Evolutionary conservation across 1,284 basidiomycete species (phyloP).

Genomic region (Sanghuangporus baumii): DNA sequence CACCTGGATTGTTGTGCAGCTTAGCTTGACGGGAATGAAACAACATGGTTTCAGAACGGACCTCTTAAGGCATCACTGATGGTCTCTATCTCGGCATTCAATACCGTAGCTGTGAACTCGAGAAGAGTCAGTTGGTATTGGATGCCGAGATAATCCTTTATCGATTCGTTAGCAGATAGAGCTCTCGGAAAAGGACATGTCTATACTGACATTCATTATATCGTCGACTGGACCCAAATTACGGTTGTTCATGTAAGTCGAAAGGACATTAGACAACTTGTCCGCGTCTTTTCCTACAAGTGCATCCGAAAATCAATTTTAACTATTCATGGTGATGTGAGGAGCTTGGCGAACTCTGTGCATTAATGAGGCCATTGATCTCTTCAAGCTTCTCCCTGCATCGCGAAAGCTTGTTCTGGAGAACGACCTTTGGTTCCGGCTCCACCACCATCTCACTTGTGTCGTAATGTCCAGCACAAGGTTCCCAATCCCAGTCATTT

Average conservation of each 20-base stretch:
- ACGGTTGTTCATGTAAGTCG: conserved; percentile 46
- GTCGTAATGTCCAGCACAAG: conserved; percentile 70
- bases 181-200: background rate
- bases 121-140: conserved; percentile 56
- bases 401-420: conserved; percentile 70
- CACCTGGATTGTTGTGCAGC: conserved; percentile 39
- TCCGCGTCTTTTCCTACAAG: conserved; percentile 52
- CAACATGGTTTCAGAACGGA: conserved; percentile 26
- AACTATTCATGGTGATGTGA: background rate
- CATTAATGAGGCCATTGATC: conserved; percentile 45
- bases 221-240: conserved; percentile 58
- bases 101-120: conserved; percentile 45
- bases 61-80: conserved; percentile 63
- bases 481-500: conserved; percentile 66
- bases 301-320: conserved; percentile 14
- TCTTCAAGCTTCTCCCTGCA: conserved; percentile 57
- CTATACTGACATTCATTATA: conserved; percentile 50
- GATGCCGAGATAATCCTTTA: conserved; percentile 59
- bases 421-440: conserved; percentile 60
- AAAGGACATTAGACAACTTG: conserved; percentile 44
- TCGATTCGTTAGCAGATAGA: background rate
- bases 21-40: background rate
- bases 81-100: conserved; percentile 55
- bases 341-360: conserved; percentile 49
- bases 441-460: conserved; percentile 60